A percentile compares a stretch with the other conserved stretches of the same genome.
Conservation (phyloP, 148 eudicot genomes). For the Chenopodium quinoa region DNA sequence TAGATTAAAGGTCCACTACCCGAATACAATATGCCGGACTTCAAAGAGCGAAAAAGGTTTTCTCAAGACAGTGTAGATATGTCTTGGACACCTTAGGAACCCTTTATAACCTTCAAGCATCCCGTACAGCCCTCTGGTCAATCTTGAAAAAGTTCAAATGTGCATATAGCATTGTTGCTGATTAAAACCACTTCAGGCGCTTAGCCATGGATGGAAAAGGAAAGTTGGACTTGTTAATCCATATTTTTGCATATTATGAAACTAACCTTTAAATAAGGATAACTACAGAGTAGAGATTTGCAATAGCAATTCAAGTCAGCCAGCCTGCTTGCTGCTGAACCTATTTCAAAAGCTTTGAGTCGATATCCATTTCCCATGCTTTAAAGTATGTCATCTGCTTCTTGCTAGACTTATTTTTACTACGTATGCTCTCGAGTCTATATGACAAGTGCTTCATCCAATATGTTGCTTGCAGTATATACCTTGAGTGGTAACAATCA, state of each 20-base stretch:
- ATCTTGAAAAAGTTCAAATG: not conserved
- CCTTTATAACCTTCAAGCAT: not conserved
- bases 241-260: slow-evolving; percentile 46
- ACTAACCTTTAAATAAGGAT: slow-evolving; percentile 34
- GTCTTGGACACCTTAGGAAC: not conserved
- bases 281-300: slow-evolving; percentile 21
- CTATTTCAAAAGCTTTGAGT: slow-evolving; percentile 80
- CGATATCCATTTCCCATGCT: slow-evolving; percentile 71
- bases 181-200: not conserved
- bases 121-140: not conserved
- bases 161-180: not conserved
- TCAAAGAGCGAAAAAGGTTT: not conserved
- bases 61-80: not conserved
- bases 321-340: slow-evolving; percentile 39
- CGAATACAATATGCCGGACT: not conserved
- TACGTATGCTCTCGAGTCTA: not conserved
- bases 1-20: not conserved
- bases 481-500: not conserved
- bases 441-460: not conserved
- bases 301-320: slow-evolving; percentile 33
- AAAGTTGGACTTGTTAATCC: not conserved
- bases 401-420: not conserved
- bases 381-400: slow-evolving; percentile 52
- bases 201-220: not conserved
- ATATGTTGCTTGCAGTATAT: not conserved